A percentile compares a stretch with the other conserved stretches of the same genome.
Conservation (phyloP, 2,329 filamentous ascomycete species). For the Zelopaecilomyces penicillatus region DNA sequence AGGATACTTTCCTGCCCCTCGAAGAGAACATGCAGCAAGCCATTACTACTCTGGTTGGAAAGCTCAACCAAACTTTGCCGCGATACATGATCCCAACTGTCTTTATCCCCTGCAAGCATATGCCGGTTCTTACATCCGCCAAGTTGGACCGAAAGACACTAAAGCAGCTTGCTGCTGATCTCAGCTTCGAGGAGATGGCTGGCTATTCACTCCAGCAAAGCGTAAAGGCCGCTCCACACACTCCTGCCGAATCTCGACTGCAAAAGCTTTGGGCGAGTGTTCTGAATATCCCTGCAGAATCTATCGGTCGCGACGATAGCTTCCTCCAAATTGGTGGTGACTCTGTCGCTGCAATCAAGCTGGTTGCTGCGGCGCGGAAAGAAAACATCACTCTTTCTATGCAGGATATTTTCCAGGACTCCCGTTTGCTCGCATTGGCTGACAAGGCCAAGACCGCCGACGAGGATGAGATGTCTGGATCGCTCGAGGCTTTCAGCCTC, state of each 20-base stretch:
- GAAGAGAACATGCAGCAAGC: neutral
- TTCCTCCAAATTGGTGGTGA: constrained; percentile 27
- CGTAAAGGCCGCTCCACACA: neutral
- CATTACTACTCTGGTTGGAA: neutral
- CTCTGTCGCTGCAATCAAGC: constrained; percentile 17
- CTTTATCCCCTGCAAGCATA: constrained; percentile 7
- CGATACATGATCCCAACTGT: constrained; percentile 13
- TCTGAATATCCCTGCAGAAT: neutral
- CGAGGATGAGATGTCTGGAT: too few species aligned
- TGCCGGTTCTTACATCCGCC: constrained; percentile 9
- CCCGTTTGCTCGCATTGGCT: neutral
- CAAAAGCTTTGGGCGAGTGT: neutral
- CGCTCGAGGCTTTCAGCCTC: too few species aligned
- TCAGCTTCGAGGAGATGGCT: neutral
- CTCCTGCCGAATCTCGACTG: neutral
- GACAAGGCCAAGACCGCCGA: too few species aligned
- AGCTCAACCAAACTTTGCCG: constrained; percentile 1
- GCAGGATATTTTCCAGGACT: constrained; percentile 13
- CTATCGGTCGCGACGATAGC: constrained; percentile 16
- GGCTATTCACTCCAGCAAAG: neutral
- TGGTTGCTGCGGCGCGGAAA: constrained; percentile 5
- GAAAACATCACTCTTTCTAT: constrained; percentile 27
- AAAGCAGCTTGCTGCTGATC: neutral
- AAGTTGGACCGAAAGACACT: constrained; percentile 10
- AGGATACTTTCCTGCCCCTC: constrained; percentile 1